These are phyloP conservation scores for Colletotrichum horii DNA, from an alignment of 2,329 filamentous ascomycete genomes.

Conservation along the genomic window DNA sequence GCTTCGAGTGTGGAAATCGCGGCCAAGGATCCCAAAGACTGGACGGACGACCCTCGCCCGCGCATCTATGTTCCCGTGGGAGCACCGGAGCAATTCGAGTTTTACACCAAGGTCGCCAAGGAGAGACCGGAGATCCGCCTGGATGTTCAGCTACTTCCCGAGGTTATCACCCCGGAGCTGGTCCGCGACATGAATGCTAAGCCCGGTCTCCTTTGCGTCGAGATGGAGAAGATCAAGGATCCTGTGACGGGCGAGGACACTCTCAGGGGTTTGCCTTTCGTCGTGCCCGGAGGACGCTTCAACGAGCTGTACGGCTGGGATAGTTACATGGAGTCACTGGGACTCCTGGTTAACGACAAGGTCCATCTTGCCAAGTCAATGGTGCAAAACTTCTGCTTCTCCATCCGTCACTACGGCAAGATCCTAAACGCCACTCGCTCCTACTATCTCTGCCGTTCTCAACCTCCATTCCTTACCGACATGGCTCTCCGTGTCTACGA, in stretches of 20 bases:
- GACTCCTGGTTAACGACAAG: conserved; percentile 83
- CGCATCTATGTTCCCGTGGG: conserved; percentile 89
- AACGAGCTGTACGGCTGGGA: conserved; percentile 99
- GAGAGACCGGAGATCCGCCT: conserved; percentile 83
- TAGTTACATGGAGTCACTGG: conserved; percentile 97
- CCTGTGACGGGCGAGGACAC: conserved; percentile 72
- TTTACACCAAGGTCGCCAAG: conserved; percentile 81
- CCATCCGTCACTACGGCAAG: conserved; percentile 97
- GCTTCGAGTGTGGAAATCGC: conserved; percentile 85
- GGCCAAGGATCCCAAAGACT: conserved; percentile 91
- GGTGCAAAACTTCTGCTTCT: conserved; percentile 97
- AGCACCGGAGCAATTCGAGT: conserved; percentile 86
- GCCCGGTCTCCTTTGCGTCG: conserved; percentile 88
- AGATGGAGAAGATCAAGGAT: conserved; percentile 79
- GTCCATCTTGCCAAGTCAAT: conserved; percentile 90
- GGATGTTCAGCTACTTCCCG: conserved; percentile 82
- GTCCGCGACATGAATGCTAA: conserved; percentile 85
- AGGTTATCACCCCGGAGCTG: conserved; percentile 79
- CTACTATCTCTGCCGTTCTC: conserved; percentile 93
- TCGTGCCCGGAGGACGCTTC: conserved; percentile 97
- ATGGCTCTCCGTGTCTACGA: conserved; percentile 96
- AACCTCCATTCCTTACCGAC: conserved; percentile 96
- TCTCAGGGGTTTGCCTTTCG: conserved; percentile 84
- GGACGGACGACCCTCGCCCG: conserved; percentile 87
- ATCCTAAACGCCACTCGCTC: conserved; percentile 96